A percentile compares a stretch with the other conserved stretches of the same genome.
Evolutionary conservation across 169 alveolate species (phyloP).

Genomic region (Blepharisma undulans): DNA sequence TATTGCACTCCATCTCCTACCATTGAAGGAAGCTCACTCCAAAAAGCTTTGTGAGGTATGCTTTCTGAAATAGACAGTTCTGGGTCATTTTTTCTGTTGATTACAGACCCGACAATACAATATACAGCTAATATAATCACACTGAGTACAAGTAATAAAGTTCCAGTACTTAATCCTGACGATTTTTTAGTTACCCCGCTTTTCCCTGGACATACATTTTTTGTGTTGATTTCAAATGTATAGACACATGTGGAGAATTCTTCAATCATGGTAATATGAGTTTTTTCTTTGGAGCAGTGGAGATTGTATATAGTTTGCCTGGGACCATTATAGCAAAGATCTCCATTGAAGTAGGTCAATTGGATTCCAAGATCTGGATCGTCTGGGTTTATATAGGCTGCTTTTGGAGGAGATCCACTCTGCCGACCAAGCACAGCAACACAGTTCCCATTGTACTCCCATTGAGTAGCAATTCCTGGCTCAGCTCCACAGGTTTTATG

Average conservation of each 20-base stretch:
- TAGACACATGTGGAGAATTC: background rate
- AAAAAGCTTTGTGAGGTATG: background rate
- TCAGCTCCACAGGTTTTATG: background rate
- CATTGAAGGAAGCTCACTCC: background rate
- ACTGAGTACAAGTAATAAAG: background rate
- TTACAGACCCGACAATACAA: background rate
- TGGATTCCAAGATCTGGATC: background rate
- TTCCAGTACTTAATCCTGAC: background rate
- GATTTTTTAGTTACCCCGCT: background rate
- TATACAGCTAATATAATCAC: background rate
- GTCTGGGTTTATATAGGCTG: background rate
- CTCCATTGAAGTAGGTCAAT: constrained; percentile 36
- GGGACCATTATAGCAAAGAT: background rate
- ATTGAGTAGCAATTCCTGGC: background rate
- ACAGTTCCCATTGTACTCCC: constrained; percentile 11
- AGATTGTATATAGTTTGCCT: background rate
- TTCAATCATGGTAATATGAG: background rate
- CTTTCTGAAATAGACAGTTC: background rate
- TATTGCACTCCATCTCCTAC: background rate
- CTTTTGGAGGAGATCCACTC: background rate
- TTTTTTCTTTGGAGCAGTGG: background rate
- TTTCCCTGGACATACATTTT: background rate
- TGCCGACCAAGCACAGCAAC: constrained; percentile 12
- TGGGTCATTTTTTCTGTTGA: background rate
- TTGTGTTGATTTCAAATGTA: background rate